Conservation (phyloP, 2,329 filamentous ascomycete genomes). For the Aaosphaeria arxii region DNA sequence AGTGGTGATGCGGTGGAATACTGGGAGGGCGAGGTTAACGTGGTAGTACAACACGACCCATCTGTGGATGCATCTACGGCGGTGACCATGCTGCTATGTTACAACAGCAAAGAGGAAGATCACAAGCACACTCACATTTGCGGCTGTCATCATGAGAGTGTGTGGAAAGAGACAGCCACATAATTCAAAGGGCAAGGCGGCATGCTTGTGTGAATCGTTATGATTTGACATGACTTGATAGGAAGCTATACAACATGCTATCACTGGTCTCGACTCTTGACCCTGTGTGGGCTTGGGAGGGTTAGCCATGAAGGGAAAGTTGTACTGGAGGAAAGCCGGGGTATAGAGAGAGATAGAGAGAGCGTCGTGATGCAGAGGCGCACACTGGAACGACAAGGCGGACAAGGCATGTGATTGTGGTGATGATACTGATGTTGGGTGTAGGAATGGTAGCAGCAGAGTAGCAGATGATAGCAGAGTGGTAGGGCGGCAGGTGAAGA, state of each 20-base stretch:
- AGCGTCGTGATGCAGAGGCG: not conserved
- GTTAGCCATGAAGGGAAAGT: conserved; percentile 1
- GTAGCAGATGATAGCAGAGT: too few species aligned
- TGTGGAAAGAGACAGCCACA: not conserved
- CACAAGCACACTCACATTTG: too few species aligned
- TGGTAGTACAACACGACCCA: conserved; percentile 29
- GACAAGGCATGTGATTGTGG: too few species aligned
- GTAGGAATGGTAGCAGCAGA: too few species aligned
- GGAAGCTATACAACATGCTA: not conserved
- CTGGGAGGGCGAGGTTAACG: conserved; percentile 16
- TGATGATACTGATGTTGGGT: too few species aligned
- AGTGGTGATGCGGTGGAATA: conserved; percentile 16
- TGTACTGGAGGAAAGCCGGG: conserved; percentile 2
- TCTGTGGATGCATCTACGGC: conserved; percentile 10
- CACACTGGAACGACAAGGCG: too few species aligned
- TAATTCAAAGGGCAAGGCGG: too few species aligned
- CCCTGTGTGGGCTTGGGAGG: not conserved
- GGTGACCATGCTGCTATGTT: conserved; percentile 13
- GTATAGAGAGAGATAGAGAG: conserved; percentile 7
- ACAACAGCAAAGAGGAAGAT: conserved; percentile 19
- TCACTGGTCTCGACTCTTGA: not conserved
- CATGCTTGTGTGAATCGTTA: not conserved
- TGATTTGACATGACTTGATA: not conserved
- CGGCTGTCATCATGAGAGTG: conserved; percentile 5
- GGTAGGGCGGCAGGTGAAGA: conserved; percentile 10